Evolutionary conservation across 2,329 filamentous ascomycete species (phyloP), one percentile per base, ranked within the genome.

Genomic region (Xylariaceae sp.): DNA sequence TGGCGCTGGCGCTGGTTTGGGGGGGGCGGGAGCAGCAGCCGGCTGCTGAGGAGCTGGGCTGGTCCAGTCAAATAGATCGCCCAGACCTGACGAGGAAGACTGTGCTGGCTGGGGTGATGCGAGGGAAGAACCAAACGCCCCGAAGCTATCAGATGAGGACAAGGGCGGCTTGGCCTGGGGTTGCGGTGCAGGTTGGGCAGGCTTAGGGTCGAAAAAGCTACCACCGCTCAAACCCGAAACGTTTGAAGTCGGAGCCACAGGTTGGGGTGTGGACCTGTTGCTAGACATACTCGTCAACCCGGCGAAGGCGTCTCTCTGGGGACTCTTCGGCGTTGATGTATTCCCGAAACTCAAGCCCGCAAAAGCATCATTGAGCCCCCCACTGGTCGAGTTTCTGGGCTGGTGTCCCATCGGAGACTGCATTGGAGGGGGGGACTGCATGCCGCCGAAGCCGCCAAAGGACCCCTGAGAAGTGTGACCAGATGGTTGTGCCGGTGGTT

Each of bases 321-420:
- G 53, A 21, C 50, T 54, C 41, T 58, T 63, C 35, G 60, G 65
- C 8, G 63, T 57, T n/a, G 65, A 49, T 5, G 64, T 51, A 26
- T 64, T 67, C 35, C 52, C 58, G 48, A 88, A 84, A 39, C 70
- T 80, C 28, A 87, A 58, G 22, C 75, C 71, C 46, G 80, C 77
- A 57, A 90, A 95, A 9, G 88, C 87, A 63, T 94, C 86, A 36
- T 80, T 81, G 46, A 94, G 68, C 3, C 81, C 81, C 22, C 84
- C 64, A 50, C 60, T 46, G n/a, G 63, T 63, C 14, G 63, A 58
- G 33, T 65, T 65, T 28, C 70, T 65, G 19, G 59, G 63, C 30
- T 70, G 68, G 35, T 74, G 68, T 39, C 62, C 61, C 33, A 58
- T 53, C 8, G 63, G 60, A 24, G 80, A 74, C 3, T 81, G 76